Base-by-base conservation (phyloP, 2,329 filamentous ascomycete genomes). In the Leptographium wingfieldii region DNA sequence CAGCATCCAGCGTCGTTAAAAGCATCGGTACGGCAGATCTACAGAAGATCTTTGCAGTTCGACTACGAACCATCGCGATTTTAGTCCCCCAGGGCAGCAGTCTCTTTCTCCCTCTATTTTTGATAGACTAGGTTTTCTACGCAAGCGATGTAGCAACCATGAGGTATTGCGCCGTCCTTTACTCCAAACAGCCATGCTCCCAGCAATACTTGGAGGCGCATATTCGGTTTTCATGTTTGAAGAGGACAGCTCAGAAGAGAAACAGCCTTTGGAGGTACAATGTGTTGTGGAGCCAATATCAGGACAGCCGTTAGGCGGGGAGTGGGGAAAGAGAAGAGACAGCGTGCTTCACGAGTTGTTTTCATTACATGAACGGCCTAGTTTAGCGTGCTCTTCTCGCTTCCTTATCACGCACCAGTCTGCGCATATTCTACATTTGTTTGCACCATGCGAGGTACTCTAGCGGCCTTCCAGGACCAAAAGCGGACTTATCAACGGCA, bases 361-460 rank as follows among this genome's bases (percentile, higher is more conserved):
- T n/a, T 46, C 5, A 46, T 46, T 46, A 46, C 43, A n/a, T 46
- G 43, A 46, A 46, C 19, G 43, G 16, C 5, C 43, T 46, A 46
- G 3, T 46, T 46, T 46, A 46, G 43, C 43, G 43, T n/a, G 16
- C 43, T 46, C 43, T 46, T 35, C 19, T 54, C 52, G 52, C 52
- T 54, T 54, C 52, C 52, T 54, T 54, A 54, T 54, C 53, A 55
- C 55, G 55, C 38, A 46, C 40, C 25, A 56, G 55, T 46, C 22
- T 10, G 49, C 55, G 40, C 55, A 56, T 49, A 33, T 56, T 49
- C 19, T 48, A 56, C 38, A 10, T 43, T 56, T 25, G 16, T 33
- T 35, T 55, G n/a, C n/a, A 40, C 33, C 33, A 25, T 12, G 31
- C 53, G 33, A 38, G 33, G 35, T 46, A 25, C 31, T 55, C 25